Evolutionary conservation across 2,329 filamentous ascomycete species (phyloP), one percentile per base, ranked within the genome.

Genomic region (Botryotinia calthae): DNA sequence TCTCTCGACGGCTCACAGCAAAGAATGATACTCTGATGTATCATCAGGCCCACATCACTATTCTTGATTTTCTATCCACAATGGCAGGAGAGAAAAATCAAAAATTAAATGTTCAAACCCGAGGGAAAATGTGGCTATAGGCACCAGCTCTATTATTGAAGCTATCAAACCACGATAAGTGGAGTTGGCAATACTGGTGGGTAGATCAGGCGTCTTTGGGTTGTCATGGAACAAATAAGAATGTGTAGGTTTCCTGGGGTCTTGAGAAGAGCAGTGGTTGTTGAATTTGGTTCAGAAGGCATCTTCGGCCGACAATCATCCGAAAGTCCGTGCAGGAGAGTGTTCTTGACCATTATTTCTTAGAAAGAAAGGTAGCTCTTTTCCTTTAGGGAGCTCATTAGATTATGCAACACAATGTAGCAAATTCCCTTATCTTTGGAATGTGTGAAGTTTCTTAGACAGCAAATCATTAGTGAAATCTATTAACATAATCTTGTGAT

Each of bases 231-330:
- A 40, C n/a, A n/a, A 67, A 54, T 40, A 25, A 40, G 64, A 40
- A 10, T 40, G 46, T 54, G 25, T 22, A 20, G 9, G 8, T 40
- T 54, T 28, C 25, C 18, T 28, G 18, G 8, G 25, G 34, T 42
- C n/a, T 40, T 6, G 4, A 37, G 31, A 54, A 67, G 46, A 54
- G 64, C 8, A 66, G 16, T 54, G 28, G 22, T 66, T 4, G 25
- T 48, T 34, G 9, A 51, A 31, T 16, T 65, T 44, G 20, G 42
- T 65, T 16, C 18, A 48, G 3, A 48, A 34, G 22, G 4, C 25
- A 25, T 22, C 34, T 42, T 67, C 65, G 65, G 25, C 65, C 65
- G 48, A 68, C 48, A 56, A 44, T 68, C 22, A 31, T 44, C 65
- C 65, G 34, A n/a, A 31, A 18, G n/a, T 16, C 65, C 18, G 51